Base-by-base conservation (phyloP, 169 alveolate genomes). In the Plasmodium vivax region DNA sequence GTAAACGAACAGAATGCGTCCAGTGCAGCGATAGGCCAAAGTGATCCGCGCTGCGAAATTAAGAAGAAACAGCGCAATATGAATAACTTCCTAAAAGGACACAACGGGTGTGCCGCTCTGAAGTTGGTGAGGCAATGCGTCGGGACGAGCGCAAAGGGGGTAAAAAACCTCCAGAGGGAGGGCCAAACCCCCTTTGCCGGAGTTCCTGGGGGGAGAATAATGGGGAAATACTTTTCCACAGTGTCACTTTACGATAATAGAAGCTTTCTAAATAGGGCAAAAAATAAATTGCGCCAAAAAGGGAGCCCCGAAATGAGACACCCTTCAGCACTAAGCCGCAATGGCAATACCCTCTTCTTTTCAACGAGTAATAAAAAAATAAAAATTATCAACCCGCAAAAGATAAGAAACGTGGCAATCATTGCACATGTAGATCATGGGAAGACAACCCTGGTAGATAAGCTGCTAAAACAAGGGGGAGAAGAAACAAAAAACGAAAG, bases 351-450 rank as follows among this genome's bases (percentile, higher is more conserved):
- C 7, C 77, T 23, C 12, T 68, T 56, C 68, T 84, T 94, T 91
- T 88, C 96, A 82, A 72, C 73, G 27, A 95, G 72, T 27, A 95
- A 81, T 27, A 95, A 92, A 68, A 85, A 88, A 81, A 62, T 92
- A 79, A 73, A 82, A 62, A 95, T 96, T 38, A 56, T 74, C 32
- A 51, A 92, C 54, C 94, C 96, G 9, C 83, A 73, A 84, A 95
- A 93, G 41, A 98, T 99, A 32, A 96, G 99, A 84, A 99, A 99
- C 93, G 99, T 99, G 10, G 99, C 99, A 83, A 99, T 99, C 71
- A 98, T 99, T 56, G 99, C 99, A 51, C 99, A 99, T 95, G 99
- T 99, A 7, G 99, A 99, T 93, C 99, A 99, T 95, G 99, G 99
- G 32, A 99, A 99, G 96, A 99, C 99, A 32, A 98, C 99, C 1